Evolutionary conservation across 768 basidiomycete genomes (phyloP).

Genomic region (Podaxis mareebaensis): DNA sequence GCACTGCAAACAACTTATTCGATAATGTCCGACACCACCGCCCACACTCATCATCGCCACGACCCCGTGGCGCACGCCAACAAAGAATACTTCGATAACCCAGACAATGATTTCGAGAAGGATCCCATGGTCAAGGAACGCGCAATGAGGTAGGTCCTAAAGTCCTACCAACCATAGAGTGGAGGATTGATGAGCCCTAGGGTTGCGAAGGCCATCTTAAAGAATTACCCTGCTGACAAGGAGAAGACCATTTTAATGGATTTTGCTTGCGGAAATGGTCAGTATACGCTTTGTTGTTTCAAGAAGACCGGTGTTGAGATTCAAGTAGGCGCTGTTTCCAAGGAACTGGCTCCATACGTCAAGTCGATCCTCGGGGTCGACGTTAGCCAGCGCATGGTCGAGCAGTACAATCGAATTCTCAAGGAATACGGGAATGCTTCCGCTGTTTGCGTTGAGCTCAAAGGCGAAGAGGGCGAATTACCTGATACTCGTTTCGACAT

Average conservation of each 20-base stretch:
- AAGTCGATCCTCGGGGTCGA: constrained; percentile 66
- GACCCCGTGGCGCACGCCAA: background rate
- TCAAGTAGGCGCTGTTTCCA: constrained; percentile 12
- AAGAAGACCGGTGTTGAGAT: background rate
- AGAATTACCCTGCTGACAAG: constrained; percentile 22
- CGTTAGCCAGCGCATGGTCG: constrained; percentile 64
- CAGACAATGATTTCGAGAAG: background rate
- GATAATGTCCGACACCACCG: background rate
- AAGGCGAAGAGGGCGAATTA: constrained; percentile 25
- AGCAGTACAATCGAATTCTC: constrained; percentile 50
- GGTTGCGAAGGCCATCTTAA: background rate
- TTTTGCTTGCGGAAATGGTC: background rate
- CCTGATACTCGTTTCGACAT: background rate
- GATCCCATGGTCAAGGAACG: background rate
- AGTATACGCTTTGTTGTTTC: background rate
- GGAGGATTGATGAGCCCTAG: background rate
- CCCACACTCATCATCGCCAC: background rate
- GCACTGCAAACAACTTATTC: background rate
- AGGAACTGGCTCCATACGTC: constrained; percentile 52
- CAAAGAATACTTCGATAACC: background rate
- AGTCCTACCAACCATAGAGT: background rate
- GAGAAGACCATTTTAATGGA: background rate
- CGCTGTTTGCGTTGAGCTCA: constrained; percentile 48
- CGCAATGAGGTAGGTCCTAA: background rate
- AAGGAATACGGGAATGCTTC: constrained; percentile 59